Conservation (phyloP, 2,329 filamentous ascomycete genomes). For the Fusarium kyushuense region DNA sequence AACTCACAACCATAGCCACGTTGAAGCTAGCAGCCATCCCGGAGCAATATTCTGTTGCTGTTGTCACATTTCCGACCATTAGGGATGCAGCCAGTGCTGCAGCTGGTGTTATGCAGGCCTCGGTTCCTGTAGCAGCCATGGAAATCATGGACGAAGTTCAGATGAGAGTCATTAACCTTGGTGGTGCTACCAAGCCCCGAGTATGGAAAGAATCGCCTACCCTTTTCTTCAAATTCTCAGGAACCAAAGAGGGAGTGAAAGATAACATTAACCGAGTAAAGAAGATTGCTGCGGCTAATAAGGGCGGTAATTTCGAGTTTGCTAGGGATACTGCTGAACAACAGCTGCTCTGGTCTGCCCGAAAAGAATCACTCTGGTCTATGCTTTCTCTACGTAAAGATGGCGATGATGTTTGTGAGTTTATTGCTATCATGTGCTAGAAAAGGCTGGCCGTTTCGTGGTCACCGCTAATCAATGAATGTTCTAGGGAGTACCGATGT, state of each 20-base stretch:
- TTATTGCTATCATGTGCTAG: not conserved
- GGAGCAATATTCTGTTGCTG: constrained; percentile 80
- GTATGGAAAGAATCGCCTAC: constrained; percentile 82
- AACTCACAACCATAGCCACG: constrained; percentile 64
- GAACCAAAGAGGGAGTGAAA: constrained; percentile 79
- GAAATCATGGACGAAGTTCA: constrained; percentile 92
- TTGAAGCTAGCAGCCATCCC: constrained; percentile 83
- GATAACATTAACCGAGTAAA: constrained; percentile 81
- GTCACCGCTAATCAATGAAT: not conserved
- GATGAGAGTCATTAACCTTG: constrained; percentile 84
- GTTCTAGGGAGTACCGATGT: constrained; percentile 80
- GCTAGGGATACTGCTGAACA: constrained; percentile 78
- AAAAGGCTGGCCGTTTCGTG: not conserved
- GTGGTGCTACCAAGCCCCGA: constrained; percentile 74
- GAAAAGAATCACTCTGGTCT: constrained; percentile 87
- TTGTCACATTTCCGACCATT: constrained; percentile 83
- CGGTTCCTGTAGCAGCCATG: constrained; percentile 80
- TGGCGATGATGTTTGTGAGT: constrained; percentile 75
- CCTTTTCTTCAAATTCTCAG: constrained; percentile 88
- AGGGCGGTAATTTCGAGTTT: constrained; percentile 79
- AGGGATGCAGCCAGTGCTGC: constrained; percentile 81
- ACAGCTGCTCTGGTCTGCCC: constrained; percentile 80
- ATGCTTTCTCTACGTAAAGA: constrained; percentile 77
- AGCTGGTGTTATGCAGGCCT: constrained; percentile 79
- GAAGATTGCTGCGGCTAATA: constrained; percentile 72